Percentiles rank a stretch among this genome's conserved stretches.
Conservation (phyloP, 352 stramenopile genomes). For the Hyaloperonospora brassicae region DNA sequence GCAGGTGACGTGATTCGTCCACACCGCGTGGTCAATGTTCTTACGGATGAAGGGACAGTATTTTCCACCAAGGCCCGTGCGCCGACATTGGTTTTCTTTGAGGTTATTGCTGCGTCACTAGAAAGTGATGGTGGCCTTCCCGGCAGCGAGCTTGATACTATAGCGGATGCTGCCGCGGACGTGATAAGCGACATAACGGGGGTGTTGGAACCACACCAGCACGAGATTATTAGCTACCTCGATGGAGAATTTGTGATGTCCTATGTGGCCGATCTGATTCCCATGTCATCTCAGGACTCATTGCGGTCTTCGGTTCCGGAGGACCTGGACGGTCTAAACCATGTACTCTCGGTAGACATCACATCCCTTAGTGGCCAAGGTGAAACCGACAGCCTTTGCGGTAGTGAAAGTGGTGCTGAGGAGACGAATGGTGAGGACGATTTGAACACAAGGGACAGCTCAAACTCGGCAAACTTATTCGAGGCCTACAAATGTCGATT, state of each 20-base stretch:
- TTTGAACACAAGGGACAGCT: constrained; percentile 17
- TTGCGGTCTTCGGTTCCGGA: constrained; percentile 25
- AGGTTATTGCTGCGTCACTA: constrained; percentile 35
- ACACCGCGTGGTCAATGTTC: constrained; percentile 44
- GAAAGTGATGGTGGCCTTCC: constrained; percentile 5
- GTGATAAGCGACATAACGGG: constrained; percentile 9
- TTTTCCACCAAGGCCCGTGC: constrained; percentile 65
- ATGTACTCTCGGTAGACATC: constrained; percentile 18
- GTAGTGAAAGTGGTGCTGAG: constrained; percentile 22
- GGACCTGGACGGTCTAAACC: constrained; percentile 27
- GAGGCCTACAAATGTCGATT: constrained; percentile 26
- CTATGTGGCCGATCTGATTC: constrained; percentile 39
- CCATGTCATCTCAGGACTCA: constrained; percentile 15
- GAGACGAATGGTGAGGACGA: constrained; percentile 11
- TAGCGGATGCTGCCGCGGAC: constrained; percentile 23
- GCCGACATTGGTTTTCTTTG: constrained; percentile 60
- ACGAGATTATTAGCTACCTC: constrained; percentile 48
- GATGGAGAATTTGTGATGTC: constrained; percentile 40
- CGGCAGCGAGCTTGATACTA: constrained; percentile 9
- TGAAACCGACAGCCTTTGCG: constrained; percentile 14
- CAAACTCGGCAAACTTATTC: constrained; percentile 12
- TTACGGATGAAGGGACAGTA: constrained; percentile 53
- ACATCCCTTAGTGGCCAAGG: constrained; percentile 19
- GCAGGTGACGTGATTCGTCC: constrained; percentile 16
- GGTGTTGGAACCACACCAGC: constrained; percentile 17